Evolutionary conservation across 75 land plant species (phyloP), one percentile per base, ranked within the genome.

Genomic region (Chamaecyparis obtusa): DNA sequence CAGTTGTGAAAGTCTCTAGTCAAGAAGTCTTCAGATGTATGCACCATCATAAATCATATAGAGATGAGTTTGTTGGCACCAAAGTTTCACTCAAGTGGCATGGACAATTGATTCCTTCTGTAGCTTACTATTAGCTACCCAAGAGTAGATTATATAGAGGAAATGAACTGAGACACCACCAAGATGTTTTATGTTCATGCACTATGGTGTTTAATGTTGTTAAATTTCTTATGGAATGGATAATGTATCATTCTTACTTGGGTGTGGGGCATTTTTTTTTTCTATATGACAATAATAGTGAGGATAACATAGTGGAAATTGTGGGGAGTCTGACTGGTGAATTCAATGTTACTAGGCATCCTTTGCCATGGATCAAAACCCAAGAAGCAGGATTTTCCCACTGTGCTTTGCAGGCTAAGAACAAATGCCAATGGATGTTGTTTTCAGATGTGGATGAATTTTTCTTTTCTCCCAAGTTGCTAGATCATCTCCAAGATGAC

Each of bases 351-450:
- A 86, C 49, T 19, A 91, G 84, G 41, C 43, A 81, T 37, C 54
- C 85, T 0, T 97, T 98, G 99, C 92, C 94, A 14, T 97, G 99
- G 99, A 86, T 89, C 30, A 97, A 97, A 87, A 91, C 98, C 1
- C 98, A 97, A 86, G 98, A 97, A 84, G 98, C 99, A 36, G 98
- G 98, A 0, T 95, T 97, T 85, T 95, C 99, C 24, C 99, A 96
- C 84, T 89, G 92, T 81, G 93, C 91, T 8, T 48, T 91, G 16
- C 32, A 83, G 17, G 89, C 93, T 7, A 78, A 83, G 24, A 76
- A 85, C 6, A 85, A 88, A 3, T 97, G 99, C 86, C 81, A 51
- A 7, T 97, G 99, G 98, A 94, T 96, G 93, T 49, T 91, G 54
- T 97, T 90, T 88, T 74, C 92, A 5, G 98, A 97, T 85, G 94